phyloP scores from a whole-genome alignment of 441 rosid species.

The Populus hybrid region DNA sequence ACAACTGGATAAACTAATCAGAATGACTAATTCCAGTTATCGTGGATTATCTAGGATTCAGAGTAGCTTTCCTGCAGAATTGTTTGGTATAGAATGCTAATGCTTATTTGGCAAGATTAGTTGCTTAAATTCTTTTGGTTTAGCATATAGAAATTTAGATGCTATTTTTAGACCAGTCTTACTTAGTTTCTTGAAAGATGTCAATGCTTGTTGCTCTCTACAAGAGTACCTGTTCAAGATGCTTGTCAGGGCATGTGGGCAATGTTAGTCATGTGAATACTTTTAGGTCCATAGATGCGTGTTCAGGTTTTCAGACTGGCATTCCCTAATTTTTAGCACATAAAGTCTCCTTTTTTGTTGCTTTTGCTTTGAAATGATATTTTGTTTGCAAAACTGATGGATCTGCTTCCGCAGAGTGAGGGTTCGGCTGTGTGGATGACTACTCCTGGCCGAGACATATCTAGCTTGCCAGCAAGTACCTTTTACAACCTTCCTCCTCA shows the following conservation, averaged over 20 bases:
- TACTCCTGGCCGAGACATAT: conserved; percentile 70
- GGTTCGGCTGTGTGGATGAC: conserved; percentile 82
- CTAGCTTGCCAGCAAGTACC: conserved; percentile 66
- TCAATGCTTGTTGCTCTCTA: background rate
- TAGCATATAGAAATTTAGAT: background rate
- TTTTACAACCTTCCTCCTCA: conserved; percentile 81
- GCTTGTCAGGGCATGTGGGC: background rate
- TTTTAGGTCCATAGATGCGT: background rate
- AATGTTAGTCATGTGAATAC: background rate
- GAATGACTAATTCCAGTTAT: background rate
- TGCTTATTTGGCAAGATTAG: background rate
- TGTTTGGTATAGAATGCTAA: background rate
- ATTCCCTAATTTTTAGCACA: background rate
- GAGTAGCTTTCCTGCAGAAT: background rate
- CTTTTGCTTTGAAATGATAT: background rate
- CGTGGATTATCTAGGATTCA: background rate
- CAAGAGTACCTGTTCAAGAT: background rate
- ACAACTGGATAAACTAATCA: background rate
- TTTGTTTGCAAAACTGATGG: conserved; percentile 2
- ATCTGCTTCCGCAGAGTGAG: conserved; percentile 61
- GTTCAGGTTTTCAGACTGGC: background rate
- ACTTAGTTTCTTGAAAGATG: background rate
- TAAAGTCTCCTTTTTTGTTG: background rate
- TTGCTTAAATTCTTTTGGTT: background rate
- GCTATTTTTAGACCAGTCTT: background rate